Percentiles rank a stretch among this genome's conserved stretches.
Conservation (phyloP, 2,329 filamentous ascomycete genomes). For the Fusarium robinianum region DNA sequence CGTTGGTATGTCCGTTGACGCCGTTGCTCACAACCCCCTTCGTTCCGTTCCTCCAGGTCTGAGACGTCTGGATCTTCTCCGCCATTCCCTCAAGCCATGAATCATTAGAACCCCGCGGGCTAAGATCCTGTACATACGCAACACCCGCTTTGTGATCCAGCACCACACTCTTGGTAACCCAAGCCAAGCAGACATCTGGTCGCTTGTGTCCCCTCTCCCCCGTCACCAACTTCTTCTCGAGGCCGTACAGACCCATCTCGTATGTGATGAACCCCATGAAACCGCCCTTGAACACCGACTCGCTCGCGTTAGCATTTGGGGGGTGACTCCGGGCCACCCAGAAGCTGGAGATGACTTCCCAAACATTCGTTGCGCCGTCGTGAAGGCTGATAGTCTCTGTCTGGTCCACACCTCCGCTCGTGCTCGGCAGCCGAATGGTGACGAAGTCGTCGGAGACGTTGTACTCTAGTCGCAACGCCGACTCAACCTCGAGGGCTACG, state of each 20-base stretch:
- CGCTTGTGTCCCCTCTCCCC: conserved; percentile 45
- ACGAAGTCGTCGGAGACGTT: conserved; percentile 52
- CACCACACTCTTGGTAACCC: conserved; percentile 77
- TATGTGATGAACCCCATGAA: conserved; percentile 86
- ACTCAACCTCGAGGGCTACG: conserved; percentile 66
- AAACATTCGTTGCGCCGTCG: conserved; percentile 46
- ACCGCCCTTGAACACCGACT: conserved; percentile 73
- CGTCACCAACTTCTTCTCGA: conserved; percentile 39
- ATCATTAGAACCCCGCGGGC: conserved; percentile 33
- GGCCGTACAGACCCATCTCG: conserved; percentile 68
- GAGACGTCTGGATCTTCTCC: conserved; percentile 40
- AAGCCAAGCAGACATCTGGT: conserved; percentile 76
- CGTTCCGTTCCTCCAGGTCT: conserved; percentile 38
- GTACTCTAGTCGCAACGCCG: conserved; percentile 63
- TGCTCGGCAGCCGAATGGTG: conserved; percentile 35
- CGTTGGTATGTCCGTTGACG: conserved; percentile 20
- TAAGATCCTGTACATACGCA: conserved; percentile 63
- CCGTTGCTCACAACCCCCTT: conserved; percentile 7
- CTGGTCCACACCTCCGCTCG: background rate
- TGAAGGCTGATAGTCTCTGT: conserved; percentile 29
- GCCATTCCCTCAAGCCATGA: conserved; percentile 41
- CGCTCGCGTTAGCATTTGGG: conserved; percentile 20
- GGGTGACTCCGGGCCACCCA: conserved; percentile 39
- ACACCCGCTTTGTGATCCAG: conserved; percentile 69
- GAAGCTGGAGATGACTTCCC: conserved; percentile 57